Evolutionary conservation across 441 rosid genomes (phyloP).

Genomic region (Sinapis alba): DNA sequence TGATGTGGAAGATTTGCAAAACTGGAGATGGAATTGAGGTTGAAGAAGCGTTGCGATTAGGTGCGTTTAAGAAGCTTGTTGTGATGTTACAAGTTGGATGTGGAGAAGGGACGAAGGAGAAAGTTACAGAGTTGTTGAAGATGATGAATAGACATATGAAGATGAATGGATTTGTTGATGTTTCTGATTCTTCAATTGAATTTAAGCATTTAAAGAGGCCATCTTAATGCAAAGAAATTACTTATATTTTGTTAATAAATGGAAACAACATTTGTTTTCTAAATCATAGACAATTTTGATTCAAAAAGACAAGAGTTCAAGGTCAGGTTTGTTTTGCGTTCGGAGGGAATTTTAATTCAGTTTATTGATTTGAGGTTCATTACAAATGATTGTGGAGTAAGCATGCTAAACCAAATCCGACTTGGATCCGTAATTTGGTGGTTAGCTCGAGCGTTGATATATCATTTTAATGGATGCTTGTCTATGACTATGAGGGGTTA

Average conservation of each 20-base stretch:
- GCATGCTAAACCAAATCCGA: not conserved
- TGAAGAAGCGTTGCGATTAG: constrained; percentile 63
- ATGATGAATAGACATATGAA: constrained; percentile 58
- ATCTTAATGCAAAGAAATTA: constrained; percentile 37
- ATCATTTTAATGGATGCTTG: too few species aligned
- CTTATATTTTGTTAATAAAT: constrained; percentile 6
- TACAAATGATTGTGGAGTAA: not conserved
- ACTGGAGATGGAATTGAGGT: constrained; percentile 42
- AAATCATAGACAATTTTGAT: constrained; percentile 13
- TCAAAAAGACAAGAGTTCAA: not conserved
- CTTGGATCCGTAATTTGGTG: too few species aligned
- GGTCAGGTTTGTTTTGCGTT: not conserved
- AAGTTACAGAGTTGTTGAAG: constrained; percentile 67
- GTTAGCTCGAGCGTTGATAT: too few species aligned
- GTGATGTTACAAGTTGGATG: constrained; percentile 79
- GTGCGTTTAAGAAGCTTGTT: constrained; percentile 84
- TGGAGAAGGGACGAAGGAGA: constrained; percentile 67
- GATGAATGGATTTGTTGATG: constrained; percentile 43
- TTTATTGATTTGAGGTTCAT: not conserved
- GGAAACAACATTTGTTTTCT: not conserved
- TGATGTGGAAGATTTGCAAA: constrained; percentile 70
- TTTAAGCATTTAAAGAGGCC: constrained; percentile 69
- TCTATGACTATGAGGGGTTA: too few species aligned
- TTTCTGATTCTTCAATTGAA: constrained; percentile 61
- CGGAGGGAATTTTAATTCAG: not conserved